These are phyloP conservation scores for Thielaviopsis cerberus DNA, from an alignment of 2,329 filamentous ascomycete species.

Conservation along the genomic window DNA sequence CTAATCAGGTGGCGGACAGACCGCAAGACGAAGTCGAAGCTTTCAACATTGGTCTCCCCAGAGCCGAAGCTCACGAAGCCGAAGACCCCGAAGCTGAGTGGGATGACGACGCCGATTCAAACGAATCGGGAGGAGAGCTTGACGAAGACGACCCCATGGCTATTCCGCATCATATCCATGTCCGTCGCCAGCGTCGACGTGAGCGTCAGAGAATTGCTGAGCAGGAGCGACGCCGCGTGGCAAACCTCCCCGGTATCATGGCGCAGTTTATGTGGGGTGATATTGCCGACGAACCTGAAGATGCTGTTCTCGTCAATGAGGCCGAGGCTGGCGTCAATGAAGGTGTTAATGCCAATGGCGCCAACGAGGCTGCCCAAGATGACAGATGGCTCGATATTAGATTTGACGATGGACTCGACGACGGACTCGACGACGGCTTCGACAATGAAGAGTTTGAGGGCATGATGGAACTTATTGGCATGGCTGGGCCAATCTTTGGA, in stretches of 20 bases:
- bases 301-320: conserved; percentile 18
- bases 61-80: neutral
- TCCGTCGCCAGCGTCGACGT: neutral
- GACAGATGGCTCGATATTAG: neutral
- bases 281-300: conserved; percentile 19
- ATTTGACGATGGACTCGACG: conserved; percentile 18
- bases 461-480: conserved; percentile 85
- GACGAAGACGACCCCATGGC: neutral
- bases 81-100: conserved; percentile 12
- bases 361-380: conserved; percentile 23
- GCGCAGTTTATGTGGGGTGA: conserved; percentile 46
- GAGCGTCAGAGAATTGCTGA: neutral
- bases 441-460: conserved; percentile 91
- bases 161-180: neutral
- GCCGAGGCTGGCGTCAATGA: too few relatives aligned
- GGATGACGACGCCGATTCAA: neutral
- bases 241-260: conserved; percentile 17
- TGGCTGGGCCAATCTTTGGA: conserved; percentile 79
- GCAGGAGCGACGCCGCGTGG: neutral
- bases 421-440: conserved; percentile 24
- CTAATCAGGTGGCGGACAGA: neutral
- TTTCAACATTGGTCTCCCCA: too few relatives aligned
- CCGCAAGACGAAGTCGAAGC: neutral
- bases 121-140: conserved; percentile 9
- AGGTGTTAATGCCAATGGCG: conserved; percentile 34